Evolutionary conservation across 805 yeast genomes (phyloP).

Genomic region (Cyberlindnera sargentensis): DNA sequence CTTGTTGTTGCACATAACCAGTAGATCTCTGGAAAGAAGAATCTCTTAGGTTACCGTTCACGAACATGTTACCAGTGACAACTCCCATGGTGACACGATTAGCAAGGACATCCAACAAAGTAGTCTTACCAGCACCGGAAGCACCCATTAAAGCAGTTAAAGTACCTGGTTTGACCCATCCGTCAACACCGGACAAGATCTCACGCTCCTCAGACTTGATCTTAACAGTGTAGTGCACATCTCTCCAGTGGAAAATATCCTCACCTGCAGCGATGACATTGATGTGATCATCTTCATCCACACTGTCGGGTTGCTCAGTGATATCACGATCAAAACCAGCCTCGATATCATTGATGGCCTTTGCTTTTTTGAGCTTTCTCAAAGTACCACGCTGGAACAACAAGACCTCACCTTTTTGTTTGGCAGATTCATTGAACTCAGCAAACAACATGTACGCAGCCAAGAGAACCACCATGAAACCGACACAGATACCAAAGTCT

Average conservation of each 20-base stretch:
- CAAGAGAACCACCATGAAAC: slow-evolving; percentile 48
- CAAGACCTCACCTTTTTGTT: slow-evolving; percentile 66
- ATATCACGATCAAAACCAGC: slow-evolving; percentile 25
- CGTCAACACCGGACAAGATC: slow-evolving; percentile 60
- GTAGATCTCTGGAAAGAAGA: slow-evolving; percentile 49
- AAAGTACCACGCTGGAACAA: slow-evolving; percentile 48
- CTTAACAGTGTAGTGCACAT: slow-evolving; percentile 63
- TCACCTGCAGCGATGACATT: slow-evolving; percentile 29
- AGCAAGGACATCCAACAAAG: slow-evolving; percentile 62
- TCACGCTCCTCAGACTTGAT: slow-evolving; percentile 54
- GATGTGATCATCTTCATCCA: slow-evolving; percentile 12
- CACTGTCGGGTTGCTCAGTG: slow-evolving; percentile 10
- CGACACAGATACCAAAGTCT: slow-evolving; percentile 55
- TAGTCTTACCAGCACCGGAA: slow-evolving; percentile 79
- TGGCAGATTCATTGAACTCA: slow-evolving; percentile 54
- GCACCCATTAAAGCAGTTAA: slow-evolving; percentile 75
- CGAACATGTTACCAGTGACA: slow-evolving; percentile 60
- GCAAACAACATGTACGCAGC: slow-evolving; percentile 43
- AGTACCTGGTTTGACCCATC: slow-evolving; percentile 81
- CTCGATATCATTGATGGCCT: slow-evolving; percentile 23
- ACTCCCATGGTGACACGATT: slow-evolving; percentile 66
- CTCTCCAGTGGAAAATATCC: slow-evolving; percentile 71
- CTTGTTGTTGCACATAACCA: slow-evolving; percentile 71
- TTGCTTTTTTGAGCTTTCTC: slow-evolving; percentile 37
- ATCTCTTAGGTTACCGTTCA: slow-evolving; percentile 55